phyloP scores from a whole-genome alignment of 305 asterid species.

The Fraxinus velutina region DNA sequence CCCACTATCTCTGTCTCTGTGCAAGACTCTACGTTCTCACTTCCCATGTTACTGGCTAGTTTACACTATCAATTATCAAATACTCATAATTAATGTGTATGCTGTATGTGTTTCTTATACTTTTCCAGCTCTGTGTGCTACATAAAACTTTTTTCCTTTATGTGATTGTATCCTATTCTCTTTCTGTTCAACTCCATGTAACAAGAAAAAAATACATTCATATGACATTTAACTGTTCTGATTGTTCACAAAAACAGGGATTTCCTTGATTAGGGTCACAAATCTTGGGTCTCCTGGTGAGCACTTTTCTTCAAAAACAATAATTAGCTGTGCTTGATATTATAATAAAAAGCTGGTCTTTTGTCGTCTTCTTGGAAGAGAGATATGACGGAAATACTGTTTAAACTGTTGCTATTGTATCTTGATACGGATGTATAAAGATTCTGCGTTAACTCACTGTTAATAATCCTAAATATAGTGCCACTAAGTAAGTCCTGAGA shows the following conservation, averaged over 20 bases:
- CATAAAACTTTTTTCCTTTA: background rate
- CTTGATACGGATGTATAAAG: background rate
- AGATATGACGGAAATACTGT: background rate
- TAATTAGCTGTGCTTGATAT: background rate
- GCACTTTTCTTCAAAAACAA: background rate
- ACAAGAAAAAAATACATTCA: background rate
- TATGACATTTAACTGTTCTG: background rate
- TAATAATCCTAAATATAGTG: background rate
- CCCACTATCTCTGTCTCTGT: slow-evolving; percentile 8
- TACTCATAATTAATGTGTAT: background rate
- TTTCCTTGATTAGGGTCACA: background rate
- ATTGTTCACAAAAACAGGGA: background rate
- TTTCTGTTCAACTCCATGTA: background rate
- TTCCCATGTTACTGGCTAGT: background rate
- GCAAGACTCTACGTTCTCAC: slow-evolving; percentile 6
- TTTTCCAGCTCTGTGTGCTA: slow-evolving; percentile 2
- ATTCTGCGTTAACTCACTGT: background rate
- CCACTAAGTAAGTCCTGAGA: background rate
- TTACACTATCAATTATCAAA: background rate
- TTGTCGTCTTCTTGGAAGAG: background rate
- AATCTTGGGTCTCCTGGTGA: background rate
- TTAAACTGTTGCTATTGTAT: background rate
- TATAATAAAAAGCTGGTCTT: background rate
- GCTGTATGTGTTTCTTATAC: background rate
- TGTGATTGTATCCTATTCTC: background rate